Base-by-base conservation (phyloP, 192 early-diverging fungal species). In the Dimargaris cristalligena region DNA sequence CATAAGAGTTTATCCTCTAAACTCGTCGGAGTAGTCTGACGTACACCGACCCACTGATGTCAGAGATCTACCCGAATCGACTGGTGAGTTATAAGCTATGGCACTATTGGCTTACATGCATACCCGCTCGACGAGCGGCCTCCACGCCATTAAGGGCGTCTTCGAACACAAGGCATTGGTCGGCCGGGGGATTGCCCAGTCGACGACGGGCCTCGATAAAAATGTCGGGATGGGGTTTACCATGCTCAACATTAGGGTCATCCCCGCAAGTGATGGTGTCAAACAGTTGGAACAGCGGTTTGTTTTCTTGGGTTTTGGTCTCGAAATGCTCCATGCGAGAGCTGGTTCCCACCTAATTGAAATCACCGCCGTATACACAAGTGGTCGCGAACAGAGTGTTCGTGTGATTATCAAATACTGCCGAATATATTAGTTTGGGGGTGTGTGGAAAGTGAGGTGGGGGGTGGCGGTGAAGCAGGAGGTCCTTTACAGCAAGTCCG, bases 141-240 rank as follows among this genome's bases (percentile, higher is more conserved):
- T 85, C 58, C 2, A 94, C 80, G 18, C 94, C 94, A 58, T 79
- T 78, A 22, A 73, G 64, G 2, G 91, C 82, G 60, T 97, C 92
- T 67, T 97, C 94, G 82, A 97, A 97, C 28, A 97, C 91, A 38
- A 97, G 74, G 59, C 85, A 86, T 8, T 80, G 73, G 4, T 72
- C 69, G 2, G 71, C 63, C 41, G 67, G 67, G 25, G 61, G 62
- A 52, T 62, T 66, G 35, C 86, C 80, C 18, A 86, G 50, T 60
- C 65, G 66, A 35, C 79, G 58, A 55, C 80, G 78, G 10, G 87
- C 90, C 6, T 74, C 80, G 22, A 84, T 74, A 71, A 95, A 97
- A 28, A 94, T 76, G 59, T 97, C 94, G 2, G 94, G 94, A 23
- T 81, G 74, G 1, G 94, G 94, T 73, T 97, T 97, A 3, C 89